Evolutionary conservation across 2,329 filamentous ascomycete species (phyloP), one percentile per base, ranked within the genome.

Genomic region (Lasiodiplodia sp.): DNA sequence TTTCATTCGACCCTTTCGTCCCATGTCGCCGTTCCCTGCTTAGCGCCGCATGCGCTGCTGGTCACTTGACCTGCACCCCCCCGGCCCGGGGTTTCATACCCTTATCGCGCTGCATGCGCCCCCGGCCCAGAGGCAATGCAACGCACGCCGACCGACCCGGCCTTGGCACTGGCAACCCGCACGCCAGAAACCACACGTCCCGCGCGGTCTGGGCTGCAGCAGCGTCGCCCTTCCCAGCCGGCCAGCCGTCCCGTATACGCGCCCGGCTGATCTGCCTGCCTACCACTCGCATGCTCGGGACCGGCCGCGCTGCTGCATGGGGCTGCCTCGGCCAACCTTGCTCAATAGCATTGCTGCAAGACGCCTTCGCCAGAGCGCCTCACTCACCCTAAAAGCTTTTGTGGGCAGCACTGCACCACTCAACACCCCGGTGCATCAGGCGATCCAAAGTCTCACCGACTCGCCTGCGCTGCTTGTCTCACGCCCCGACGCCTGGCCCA

Each of bases 1-100:
- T 71, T 70, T 71, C 67, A 14, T 49, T 55, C 49, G 68, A 69
- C 68, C 71, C 66, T 72, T 71, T 80, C 77, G 76, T 76, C 79
- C 78, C 77, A 71, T 72, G 70, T 72, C 70, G 60, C 57, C 65
- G 58, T 69, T 67, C 70, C 72, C 70, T 71, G 67, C 37, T 56
- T 69, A 70, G 75, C 78, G 79, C 84, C 86, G 87, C 87, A 88
- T 88, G 78, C 76, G 74, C 76, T 83, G 83, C 78, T 80, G 80
- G 82, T 89, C 87, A 89, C 87, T 88, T 89, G 87, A 89, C 85
- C 75, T 81, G 65, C 65, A 37, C n/a, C 53, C 65, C 65, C 65
- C 65, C n/a, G 55, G 40, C 31, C 55, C 31, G 11, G 14, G 34
- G 66, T 62, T 68, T 55, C 56, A 68, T 68, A 62, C 66, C 66